phyloP scores from a whole-genome alignment of 768 basidiomycete species.

The Leccinum disarticulatum region DNA sequence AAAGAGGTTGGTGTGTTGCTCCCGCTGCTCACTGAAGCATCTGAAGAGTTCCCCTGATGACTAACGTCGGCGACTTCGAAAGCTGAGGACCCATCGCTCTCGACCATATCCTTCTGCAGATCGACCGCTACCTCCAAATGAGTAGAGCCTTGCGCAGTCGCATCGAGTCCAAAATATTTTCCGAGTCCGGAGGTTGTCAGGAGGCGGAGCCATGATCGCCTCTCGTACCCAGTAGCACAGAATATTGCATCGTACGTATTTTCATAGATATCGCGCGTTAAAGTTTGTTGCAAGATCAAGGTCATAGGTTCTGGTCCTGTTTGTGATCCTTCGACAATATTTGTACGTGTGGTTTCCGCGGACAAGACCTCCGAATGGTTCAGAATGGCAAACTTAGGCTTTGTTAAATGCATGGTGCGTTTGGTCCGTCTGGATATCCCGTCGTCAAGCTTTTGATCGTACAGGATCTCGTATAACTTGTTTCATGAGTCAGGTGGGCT shows the following conservation, averaged over 20 bases:
- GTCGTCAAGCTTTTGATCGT: conserved; percentile 48
- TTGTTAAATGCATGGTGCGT: conserved; percentile 6
- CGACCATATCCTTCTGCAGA: neutral
- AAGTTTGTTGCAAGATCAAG: conserved; percentile 37
- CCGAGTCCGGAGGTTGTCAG: conserved; percentile 41
- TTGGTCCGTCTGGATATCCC: conserved; percentile 38
- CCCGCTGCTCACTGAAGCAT: conserved; percentile 2
- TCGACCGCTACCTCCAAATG: conserved; percentile 12
- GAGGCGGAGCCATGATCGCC: conserved; percentile 45
- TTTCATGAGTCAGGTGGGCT: neutral
- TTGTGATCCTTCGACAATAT: neutral
- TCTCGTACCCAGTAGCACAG: conserved; percentile 56
- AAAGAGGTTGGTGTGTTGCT: conserved; percentile 16
- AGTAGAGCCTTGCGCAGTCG: conserved; percentile 2
- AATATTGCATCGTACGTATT: conserved; percentile 46
- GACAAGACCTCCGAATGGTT: conserved; percentile 39
- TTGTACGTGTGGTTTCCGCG: conserved; percentile 15
- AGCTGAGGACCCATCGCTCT: conserved; percentile 1
- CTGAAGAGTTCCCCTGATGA: neutral
- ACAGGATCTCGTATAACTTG: conserved; percentile 51
- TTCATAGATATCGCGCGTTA: conserved; percentile 34
- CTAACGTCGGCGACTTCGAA: conserved; percentile 3
- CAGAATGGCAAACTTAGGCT: conserved; percentile 37
- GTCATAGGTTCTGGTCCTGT: conserved; percentile 13
- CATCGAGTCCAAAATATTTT: conserved; percentile 36